These are phyloP conservation scores for Hypoxylon cercidicola DNA, from an alignment of 495 filamentous ascomycete species.

Conservation along the genomic window DNA sequence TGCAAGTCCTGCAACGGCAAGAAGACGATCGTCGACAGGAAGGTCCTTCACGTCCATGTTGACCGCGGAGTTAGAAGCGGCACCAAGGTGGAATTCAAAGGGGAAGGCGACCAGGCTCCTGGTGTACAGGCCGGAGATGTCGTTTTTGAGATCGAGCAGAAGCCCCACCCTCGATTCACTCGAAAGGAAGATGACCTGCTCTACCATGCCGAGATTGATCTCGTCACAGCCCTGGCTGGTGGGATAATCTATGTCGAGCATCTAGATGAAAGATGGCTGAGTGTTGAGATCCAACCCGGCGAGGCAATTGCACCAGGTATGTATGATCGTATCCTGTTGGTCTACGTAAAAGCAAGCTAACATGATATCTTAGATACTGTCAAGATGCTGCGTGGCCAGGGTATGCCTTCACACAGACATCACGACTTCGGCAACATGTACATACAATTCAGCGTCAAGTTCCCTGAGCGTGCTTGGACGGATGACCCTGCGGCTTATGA, in stretches of 20 bases:
- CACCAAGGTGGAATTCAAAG: constrained; percentile 94
- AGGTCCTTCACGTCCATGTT: constrained; percentile 97
- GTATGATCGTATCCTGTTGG: constrained; percentile 48
- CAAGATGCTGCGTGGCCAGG: constrained; percentile 95
- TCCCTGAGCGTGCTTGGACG: constrained; percentile 78
- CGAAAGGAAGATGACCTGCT: constrained; percentile 96
- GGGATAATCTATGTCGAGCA: constrained; percentile 92
- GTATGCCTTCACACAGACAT: constrained; percentile 97
- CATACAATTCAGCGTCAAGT: constrained; percentile 97
- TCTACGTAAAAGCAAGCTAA: constrained; percentile 20
- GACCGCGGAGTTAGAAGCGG: constrained; percentile 93
- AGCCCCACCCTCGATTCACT: constrained; percentile 94
- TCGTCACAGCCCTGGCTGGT: constrained; percentile 93
- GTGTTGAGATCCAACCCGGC: constrained; percentile 86
- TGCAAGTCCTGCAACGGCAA: constrained; percentile 96
- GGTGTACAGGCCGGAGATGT: constrained; percentile 94
- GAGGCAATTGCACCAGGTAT: constrained; percentile 94
- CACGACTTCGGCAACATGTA: constrained; percentile 97
- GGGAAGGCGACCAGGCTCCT: constrained; percentile 96
- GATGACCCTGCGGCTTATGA: constrained; percentile 65
- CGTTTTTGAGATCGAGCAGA: constrained; percentile 97
- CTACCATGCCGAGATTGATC: constrained; percentile 94
- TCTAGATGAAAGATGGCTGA: constrained; percentile 96
- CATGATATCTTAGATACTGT: constrained; percentile 69
- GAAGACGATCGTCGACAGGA: constrained; percentile 97